Conservation (phyloP, 2,329 filamentous ascomycete species). For the Tolypocladium cylindrosporum region DNA sequence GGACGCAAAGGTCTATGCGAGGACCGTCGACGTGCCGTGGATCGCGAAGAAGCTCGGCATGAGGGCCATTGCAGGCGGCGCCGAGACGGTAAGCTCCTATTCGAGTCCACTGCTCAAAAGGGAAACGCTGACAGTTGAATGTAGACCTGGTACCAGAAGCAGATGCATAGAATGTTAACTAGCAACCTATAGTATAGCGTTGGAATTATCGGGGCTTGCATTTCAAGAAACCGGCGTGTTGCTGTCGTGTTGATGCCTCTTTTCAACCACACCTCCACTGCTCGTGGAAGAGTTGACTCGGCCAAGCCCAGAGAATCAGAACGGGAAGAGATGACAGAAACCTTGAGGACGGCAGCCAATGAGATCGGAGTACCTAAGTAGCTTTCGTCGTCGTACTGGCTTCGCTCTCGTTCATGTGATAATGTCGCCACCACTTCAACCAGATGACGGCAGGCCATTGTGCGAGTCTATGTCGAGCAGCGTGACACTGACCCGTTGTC, state of each 20-base stretch:
- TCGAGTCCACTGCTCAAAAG: neutral
- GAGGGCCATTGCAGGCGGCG: constrained; percentile 4
- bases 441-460: too few relatives aligned
- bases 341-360: too few relatives aligned
- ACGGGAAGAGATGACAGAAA: neutral
- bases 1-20: constrained; percentile 20
- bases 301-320: neutral
- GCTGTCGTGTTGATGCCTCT: neutral
- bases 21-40: constrained; percentile 13
- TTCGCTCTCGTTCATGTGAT: too few relatives aligned
- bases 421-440: too few relatives aligned
- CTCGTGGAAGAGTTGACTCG: neutral
- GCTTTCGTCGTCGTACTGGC: too few relatives aligned
- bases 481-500: too few relatives aligned
- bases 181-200: neutral
- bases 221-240: too few relatives aligned
- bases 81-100: constrained; percentile 7
- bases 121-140: neutral
- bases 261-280: too few relatives aligned
- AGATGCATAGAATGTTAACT: neutral
- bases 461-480: too few relatives aligned
- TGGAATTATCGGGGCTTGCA: neutral
- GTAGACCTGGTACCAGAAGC: neutral
- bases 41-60: constrained; percentile 12
- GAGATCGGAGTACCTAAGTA: too few relatives aligned